A percentile compares a stretch with the other conserved stretches of the same genome.
Evolutionary conservation across 352 stramenopile species (phyloP).

Genomic region (Globisporangium middletonii): DNA sequence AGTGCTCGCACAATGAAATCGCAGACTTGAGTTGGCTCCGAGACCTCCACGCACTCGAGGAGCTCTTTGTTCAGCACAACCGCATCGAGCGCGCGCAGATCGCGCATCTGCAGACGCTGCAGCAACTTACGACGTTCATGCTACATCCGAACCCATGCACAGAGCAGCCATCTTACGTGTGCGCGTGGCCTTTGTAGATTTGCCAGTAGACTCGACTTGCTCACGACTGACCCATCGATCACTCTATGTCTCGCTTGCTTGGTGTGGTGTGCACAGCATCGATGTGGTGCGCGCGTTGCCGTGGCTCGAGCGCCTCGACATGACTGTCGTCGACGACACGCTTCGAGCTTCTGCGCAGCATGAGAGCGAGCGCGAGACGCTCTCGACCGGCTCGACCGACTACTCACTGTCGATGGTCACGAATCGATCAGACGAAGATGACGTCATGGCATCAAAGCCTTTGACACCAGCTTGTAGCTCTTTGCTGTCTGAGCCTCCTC

Average conservation of each 20-base stretch:
- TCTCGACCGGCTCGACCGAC: slow-evolving; percentile 34
- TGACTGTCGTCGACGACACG: slow-evolving; percentile 31
- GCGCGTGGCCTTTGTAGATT: slow-evolving; percentile 1
- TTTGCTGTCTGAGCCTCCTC: neutral
- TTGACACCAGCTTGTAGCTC: neutral
- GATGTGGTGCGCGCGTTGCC: slow-evolving; percentile 34
- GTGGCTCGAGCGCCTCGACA: slow-evolving; percentile 47
- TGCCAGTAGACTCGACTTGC: too few species aligned
- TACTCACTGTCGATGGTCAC: slow-evolving; percentile 28
- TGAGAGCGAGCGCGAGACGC: slow-evolving; percentile 20
- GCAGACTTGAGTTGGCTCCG: slow-evolving; percentile 37
- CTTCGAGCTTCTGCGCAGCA: slow-evolving; percentile 41
- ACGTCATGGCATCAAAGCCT: neutral
- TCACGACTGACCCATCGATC: too few species aligned
- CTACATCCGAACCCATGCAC: slow-evolving; percentile 73
- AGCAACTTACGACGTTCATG: slow-evolving; percentile 39
- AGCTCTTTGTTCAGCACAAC: slow-evolving; percentile 64
- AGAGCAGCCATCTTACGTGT: slow-evolving; percentile 40
- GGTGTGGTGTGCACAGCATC: slow-evolving; percentile 11
- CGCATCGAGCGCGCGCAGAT: slow-evolving; percentile 42
- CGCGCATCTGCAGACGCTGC: slow-evolving; percentile 33
- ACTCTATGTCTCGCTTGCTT: neutral
- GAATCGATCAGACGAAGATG: slow-evolving; percentile 13
- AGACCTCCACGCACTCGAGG: slow-evolving; percentile 23
- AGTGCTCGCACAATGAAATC: slow-evolving; percentile 55